Conservation (phyloP, 2,329 filamentous ascomycete genomes). For the Clarireedia homoeocarpa region DNA sequence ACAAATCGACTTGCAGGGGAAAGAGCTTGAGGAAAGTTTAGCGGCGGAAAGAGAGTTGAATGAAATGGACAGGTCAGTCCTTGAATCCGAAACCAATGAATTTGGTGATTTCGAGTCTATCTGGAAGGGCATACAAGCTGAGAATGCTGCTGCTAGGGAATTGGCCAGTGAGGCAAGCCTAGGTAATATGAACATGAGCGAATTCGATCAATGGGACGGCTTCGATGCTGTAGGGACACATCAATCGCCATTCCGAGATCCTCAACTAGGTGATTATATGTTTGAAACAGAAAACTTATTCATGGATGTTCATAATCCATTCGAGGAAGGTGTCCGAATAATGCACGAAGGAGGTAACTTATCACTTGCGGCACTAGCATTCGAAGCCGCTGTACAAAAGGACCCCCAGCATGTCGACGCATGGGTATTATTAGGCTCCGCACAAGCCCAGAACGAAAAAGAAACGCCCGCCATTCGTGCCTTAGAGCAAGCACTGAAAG, state of each 20-base stretch:
- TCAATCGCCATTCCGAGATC: slow-evolving; percentile 56
- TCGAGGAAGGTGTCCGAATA: slow-evolving; percentile 87
- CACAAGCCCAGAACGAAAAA: slow-evolving; percentile 98
- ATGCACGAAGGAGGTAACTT: slow-evolving; percentile 91
- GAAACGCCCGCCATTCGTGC: slow-evolving; percentile 93
- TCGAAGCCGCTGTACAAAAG: slow-evolving; percentile 91
- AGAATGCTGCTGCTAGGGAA: slow-evolving; percentile 61
- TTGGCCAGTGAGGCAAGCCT: slow-evolving; percentile 58
- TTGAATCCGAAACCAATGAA: slow-evolving; percentile 64
- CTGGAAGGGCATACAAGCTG: slow-evolving; percentile 75
- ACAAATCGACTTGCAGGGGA: slow-evolving; percentile 62
- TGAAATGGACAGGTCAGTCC: slow-evolving; percentile 76
- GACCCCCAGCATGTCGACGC: slow-evolving; percentile 81
- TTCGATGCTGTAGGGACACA: slow-evolving; percentile 66
- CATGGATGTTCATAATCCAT: slow-evolving; percentile 71
- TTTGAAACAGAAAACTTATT: slow-evolving; percentile 95
- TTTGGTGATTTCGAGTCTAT: slow-evolving; percentile 87
- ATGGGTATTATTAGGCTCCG: slow-evolving; percentile 85
- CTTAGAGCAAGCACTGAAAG: slow-evolving; percentile 80
- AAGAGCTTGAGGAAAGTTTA: slow-evolving; percentile 36
- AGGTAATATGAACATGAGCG: slow-evolving; percentile 52
- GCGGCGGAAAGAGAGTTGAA: slow-evolving; percentile 59
- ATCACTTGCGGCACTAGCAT: slow-evolving; percentile 85
- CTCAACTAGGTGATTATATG: slow-evolving; percentile 79
- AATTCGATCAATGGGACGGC: slow-evolving; percentile 71